phyloP scores from a whole-genome alignment of 768 basidiomycete genomes.

The Pulveroboletus sp. region DNA sequence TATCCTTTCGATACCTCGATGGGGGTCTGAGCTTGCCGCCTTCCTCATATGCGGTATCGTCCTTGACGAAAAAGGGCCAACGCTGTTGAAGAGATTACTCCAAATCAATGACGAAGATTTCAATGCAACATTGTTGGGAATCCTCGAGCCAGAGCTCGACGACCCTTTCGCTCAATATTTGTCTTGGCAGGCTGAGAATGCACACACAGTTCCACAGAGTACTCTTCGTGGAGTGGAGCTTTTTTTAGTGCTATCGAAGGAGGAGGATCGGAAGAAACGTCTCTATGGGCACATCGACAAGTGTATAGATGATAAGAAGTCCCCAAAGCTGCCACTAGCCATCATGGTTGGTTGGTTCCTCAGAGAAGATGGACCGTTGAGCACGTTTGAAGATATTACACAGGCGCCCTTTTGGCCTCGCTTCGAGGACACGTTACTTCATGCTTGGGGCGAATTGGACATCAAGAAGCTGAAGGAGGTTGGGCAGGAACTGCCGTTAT shows the following conservation, averaged over 20 bases:
- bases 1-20: neutral
- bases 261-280: neutral
- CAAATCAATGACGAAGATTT: neutral
- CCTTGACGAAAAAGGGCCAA: neutral
- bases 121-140: neutral
- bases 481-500: neutral
- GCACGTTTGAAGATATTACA: neutral
- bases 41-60: slow-evolving; percentile 1
- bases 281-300: slow-evolving; percentile 5
- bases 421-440: slow-evolving; percentile 1
- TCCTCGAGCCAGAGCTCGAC: slow-evolving; percentile 1
- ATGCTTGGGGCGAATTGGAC: slow-evolving; percentile 5
- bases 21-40: neutral
- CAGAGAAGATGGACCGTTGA: slow-evolving; percentile 1
- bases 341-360: slow-evolving; percentile 6
- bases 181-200: neutral
- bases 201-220: neutral
- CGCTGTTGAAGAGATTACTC: slow-evolving; percentile 1
- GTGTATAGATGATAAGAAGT: neutral
- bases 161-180: slow-evolving; percentile 2
- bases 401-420: neutral
- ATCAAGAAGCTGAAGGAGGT: slow-evolving; percentile 2
- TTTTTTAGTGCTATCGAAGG: neutral
- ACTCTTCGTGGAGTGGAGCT: slow-evolving; percentile 5
- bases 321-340: neutral